Evolutionary conservation across 768 basidiomycete species (phyloP), one percentile per base, ranked within the genome.

Genomic region (Mycena amicta): DNA sequence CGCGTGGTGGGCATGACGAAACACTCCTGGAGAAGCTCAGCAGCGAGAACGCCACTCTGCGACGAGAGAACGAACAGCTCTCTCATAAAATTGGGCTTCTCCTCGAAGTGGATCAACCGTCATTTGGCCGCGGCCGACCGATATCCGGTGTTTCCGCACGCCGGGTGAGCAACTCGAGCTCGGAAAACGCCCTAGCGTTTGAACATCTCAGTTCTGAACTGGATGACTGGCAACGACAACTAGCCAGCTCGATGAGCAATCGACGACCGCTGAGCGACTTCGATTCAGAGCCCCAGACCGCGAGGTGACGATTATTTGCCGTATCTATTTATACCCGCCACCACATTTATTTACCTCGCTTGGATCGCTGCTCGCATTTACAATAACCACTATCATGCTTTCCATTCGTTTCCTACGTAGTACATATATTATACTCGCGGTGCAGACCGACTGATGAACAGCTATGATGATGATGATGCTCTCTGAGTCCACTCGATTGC

Each of bases 31-130:
- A 95, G 74, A 89, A 88, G 71, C 83, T 97, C 61, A 87, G 87
- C 71, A 83, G 79, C 70, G 92, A 96, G 70, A 95, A 94, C 71
- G 80, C 83, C 18, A 80, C 76, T 29, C 84, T 95, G 57, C 87
- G 89, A 71, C 84, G 85, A 56, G 92, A 95, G 73, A 95, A 95
- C 71, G 89, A 92, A 68, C 87, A 93, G 65, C 82, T 95, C 43
- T 88, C 89, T n/a, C 92, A 92, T 71, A 94, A 93, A 80, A 93
- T 96, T 65, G 90, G 87, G 56, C 81, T 95, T 47, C 80, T 96
- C 16, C 83, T 96, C 53, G 92, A 94, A 66, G 92, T 91, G 43
- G 92, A 93, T 66, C 89, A 90, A 64, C 84, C 89, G 22, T 77
- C 83, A 3, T 92, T 88, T 67, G 85, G 85, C 28, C 77, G 78